These are phyloP conservation scores for Lasiodiplodia citricola DNA, from an alignment of 2,329 filamentous ascomycete species.

Conservation along the genomic window DNA sequence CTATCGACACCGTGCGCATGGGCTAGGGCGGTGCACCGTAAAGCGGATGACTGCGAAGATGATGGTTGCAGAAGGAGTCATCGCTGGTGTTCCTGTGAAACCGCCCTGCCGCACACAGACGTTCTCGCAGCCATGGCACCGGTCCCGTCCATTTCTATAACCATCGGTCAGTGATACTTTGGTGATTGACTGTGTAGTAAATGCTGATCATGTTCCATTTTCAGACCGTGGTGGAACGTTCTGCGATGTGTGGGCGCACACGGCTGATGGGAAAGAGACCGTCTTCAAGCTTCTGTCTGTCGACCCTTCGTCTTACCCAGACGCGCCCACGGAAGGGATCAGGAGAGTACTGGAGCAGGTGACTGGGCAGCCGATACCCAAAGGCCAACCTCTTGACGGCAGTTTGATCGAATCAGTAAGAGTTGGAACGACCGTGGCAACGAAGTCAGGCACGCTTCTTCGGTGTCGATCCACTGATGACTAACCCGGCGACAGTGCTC, in stretches of 20 bases:
- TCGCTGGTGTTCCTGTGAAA: neutral
- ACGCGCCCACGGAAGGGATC: constrained; percentile 43
- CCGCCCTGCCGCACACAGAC: neutral
- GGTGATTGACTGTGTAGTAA: too few relatives aligned
- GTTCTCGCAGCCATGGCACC: neutral
- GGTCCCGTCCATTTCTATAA: constrained; percentile 13
- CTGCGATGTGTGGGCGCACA: constrained; percentile 25
- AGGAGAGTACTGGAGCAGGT: constrained; percentile 35
- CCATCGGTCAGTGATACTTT: constrained; percentile 3
- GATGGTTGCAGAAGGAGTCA: neutral
- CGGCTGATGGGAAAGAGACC: constrained; percentile 28
- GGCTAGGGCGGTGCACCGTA: neutral
- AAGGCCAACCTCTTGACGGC: constrained; percentile 33
- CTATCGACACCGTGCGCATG: constrained; percentile 2
- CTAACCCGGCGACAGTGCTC: constrained; percentile 33
- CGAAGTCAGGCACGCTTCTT: constrained; percentile 30
- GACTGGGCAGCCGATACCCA: constrained; percentile 30
- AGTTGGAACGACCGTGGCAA: constrained; percentile 33
- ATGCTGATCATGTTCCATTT: neutral
- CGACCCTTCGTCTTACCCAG: constrained; percentile 38
- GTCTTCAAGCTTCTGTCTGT: constrained; percentile 39
- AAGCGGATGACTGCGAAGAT: neutral
- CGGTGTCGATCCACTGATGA: neutral
- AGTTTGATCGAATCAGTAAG: constrained; percentile 32
- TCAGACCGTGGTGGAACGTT: constrained; percentile 25